phyloP scores from a whole-genome alignment of 345 rosid genomes.

The Cardamine occulta region DNA sequence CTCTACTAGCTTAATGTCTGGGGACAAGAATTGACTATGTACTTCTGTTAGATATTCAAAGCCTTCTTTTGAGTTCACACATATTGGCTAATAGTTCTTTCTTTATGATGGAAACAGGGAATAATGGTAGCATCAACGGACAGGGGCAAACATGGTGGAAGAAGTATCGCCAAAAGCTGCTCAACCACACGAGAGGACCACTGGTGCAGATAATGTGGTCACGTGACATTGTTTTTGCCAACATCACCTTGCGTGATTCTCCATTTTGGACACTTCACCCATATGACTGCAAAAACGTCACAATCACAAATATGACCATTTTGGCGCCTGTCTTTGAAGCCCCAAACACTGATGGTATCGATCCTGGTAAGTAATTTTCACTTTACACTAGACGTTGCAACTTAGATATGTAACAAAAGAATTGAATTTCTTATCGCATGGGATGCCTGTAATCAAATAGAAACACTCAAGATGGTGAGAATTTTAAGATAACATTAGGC shows the following conservation, averaged over 20 bases:
- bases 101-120: slow-evolving; percentile 52
- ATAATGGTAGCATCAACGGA: slow-evolving; percentile 89
- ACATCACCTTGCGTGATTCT: slow-evolving; percentile 80
- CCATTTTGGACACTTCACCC: slow-evolving; percentile 99
- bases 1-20: background rate
- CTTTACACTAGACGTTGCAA: background rate
- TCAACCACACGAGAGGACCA: slow-evolving; percentile 90
- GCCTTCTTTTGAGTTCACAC: background rate
- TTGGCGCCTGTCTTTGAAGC: slow-evolving; percentile 78
- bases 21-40: background rate
- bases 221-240: slow-evolving; percentile 69
- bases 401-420: slow-evolving; percentile 7
- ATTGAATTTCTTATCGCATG: background rate
- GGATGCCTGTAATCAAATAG: background rate
- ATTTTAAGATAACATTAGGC: background rate
- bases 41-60: background rate
- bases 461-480: slow-evolving; percentile 4
- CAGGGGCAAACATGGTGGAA: slow-evolving; percentile 95
- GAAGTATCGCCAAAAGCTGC: slow-evolving; percentile 82
- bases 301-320: slow-evolving; percentile 70
- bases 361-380: slow-evolving; percentile 66
- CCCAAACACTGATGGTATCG: slow-evolving; percentile 96
- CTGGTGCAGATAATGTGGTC: slow-evolving; percentile 93
- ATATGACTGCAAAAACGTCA: slow-evolving; percentile 89
- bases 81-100: slow-evolving; percentile 10